Conservation (phyloP, 2,329 filamentous ascomycete genomes). For the Penicillium rolfsii region DNA sequence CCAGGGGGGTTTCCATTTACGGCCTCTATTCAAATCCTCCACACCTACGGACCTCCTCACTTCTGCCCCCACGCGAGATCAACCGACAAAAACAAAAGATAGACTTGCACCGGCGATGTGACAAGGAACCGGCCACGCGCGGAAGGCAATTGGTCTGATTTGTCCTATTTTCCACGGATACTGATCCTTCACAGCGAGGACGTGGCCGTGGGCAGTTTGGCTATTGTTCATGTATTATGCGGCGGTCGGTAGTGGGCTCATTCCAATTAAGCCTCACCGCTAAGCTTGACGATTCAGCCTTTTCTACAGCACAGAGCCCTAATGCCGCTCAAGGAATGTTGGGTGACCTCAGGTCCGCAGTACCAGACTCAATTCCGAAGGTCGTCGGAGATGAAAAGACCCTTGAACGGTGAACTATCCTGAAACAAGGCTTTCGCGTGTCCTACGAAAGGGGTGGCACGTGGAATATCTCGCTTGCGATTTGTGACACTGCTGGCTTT, state of each 20-base stretch:
- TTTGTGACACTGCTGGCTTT: neutral
- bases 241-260: slow-evolving; percentile 10
- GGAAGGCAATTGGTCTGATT: slow-evolving; percentile 12
- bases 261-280: slow-evolving; percentile 21
- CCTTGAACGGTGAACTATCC: slow-evolving; percentile 22
- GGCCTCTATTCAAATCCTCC: neutral
- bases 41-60: neutral
- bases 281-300: slow-evolving; percentile 14
- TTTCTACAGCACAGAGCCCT: slow-evolving; percentile 22
- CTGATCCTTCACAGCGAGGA: slow-evolving; percentile 11
- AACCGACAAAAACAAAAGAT: neutral
- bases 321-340: slow-evolving; percentile 20
- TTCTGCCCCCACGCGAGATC: neutral
- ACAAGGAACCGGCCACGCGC: slow-evolving; percentile 23
- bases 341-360: neutral
- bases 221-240: neutral
- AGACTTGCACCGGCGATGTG: slow-evolving; percentile 7
- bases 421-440: slow-evolving; percentile 13
- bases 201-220: neutral
- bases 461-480: slow-evolving; percentile 13
- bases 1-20: slow-evolving; percentile 2
- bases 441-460: slow-evolving; percentile 17
- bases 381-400: slow-evolving; percentile 12
- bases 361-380: slow-evolving; percentile 1
- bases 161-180: slow-evolving; percentile 11